These are phyloP conservation scores for Lenwebbia sp. DNA, from an alignment of 345 rosid species.

Conservation along the genomic window DNA sequence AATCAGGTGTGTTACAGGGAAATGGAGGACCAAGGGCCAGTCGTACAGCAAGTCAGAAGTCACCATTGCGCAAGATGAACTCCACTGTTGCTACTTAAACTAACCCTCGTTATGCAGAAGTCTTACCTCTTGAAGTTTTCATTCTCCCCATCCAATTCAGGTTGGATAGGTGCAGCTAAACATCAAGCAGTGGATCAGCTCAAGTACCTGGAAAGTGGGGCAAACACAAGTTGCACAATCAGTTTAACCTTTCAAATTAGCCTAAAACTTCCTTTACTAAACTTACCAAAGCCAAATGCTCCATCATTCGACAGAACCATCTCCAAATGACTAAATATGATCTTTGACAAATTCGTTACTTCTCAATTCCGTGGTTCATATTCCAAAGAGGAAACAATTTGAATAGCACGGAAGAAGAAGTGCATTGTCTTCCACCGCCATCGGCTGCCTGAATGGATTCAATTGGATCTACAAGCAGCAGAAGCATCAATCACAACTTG, in stretches of 20 bases:
- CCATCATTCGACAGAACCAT: not conserved
- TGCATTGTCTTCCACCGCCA: slow-evolving; percentile 64
- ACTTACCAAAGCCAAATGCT: not conserved
- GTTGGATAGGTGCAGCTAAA: not conserved
- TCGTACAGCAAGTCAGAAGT: not conserved
- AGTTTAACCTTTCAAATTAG: not conserved
- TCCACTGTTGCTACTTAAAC: not conserved
- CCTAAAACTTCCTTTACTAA: not conserved
- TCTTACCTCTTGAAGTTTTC: not conserved
- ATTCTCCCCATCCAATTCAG: not conserved
- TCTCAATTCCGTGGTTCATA: slow-evolving; percentile 5
- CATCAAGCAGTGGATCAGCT: not conserved
- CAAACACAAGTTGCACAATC: not conserved
- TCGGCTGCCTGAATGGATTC: slow-evolving; percentile 95
- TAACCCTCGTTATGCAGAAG: not conserved
- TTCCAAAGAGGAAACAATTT: slow-evolving; percentile 80
- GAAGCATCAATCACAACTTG: not conserved
- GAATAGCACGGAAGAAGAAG: slow-evolving; percentile 82
- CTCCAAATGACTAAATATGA: not conserved
- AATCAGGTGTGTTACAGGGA: not conserved
- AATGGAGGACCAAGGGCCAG: not conserved
- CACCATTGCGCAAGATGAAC: not conserved
- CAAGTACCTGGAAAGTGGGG: not conserved
- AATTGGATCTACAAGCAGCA: slow-evolving; percentile 48
- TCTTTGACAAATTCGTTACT: fast-evolving